phyloP scores from a whole-genome alignment of 768 basidiomycete species.

The Naganishia onofrii region DNA sequence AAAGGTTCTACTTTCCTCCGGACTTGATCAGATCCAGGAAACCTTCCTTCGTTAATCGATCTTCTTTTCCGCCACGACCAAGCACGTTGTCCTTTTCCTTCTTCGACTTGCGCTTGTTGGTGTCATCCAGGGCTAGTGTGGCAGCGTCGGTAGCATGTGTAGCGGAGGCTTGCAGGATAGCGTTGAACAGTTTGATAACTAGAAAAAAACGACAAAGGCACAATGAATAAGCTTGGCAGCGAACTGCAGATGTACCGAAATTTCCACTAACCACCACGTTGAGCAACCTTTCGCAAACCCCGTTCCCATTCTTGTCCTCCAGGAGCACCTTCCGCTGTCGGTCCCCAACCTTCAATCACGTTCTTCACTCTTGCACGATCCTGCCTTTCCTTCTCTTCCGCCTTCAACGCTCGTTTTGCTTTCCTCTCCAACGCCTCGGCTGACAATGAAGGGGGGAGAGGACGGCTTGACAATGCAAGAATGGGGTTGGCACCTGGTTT shows the following conservation, averaged over 20 bases:
- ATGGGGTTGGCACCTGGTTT: conserved; percentile 39
- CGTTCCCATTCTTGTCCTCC: conserved; percentile 53
- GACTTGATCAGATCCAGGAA: conserved; percentile 52
- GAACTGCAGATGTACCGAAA: neutral
- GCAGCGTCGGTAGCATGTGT: conserved; percentile 34
- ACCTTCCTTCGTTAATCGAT: conserved; percentile 51
- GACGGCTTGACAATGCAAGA: conserved; percentile 45
- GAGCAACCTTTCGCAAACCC: conserved; percentile 51
- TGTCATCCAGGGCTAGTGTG: conserved; percentile 40
- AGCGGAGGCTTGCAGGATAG: conserved; percentile 49
- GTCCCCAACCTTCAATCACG: conserved; percentile 51
- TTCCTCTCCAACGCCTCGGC: conserved; percentile 43
- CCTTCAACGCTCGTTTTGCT: conserved; percentile 43
- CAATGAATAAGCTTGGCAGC: neutral
- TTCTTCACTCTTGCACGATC: conserved; percentile 50
- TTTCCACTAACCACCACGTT: conserved; percentile 50
- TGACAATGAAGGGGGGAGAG: conserved; percentile 41
- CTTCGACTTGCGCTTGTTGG: conserved; percentile 40
- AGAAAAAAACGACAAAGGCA: neutral
- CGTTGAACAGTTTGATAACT: conserved; percentile 55
- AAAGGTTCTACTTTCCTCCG: conserved; percentile 10
- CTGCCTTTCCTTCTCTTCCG: conserved; percentile 49
- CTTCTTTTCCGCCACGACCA: conserved; percentile 49
- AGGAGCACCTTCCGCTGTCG: conserved; percentile 34
- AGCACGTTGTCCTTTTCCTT: conserved; percentile 53